Conservation (phyloP, 345 rosid genomes). For the Gossypium stocksii region DNA sequence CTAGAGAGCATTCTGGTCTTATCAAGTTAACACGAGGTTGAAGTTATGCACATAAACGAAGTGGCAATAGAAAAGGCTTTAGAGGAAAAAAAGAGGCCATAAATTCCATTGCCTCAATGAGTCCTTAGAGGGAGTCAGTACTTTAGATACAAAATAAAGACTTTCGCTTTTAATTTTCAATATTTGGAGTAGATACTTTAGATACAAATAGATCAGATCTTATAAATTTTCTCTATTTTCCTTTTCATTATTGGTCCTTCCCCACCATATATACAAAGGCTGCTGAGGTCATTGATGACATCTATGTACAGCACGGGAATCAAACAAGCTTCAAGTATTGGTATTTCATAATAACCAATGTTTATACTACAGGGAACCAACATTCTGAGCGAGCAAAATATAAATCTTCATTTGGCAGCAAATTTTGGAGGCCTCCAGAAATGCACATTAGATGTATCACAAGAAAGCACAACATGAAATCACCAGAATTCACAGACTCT, state of each 20-base stretch:
- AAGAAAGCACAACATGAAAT: slow-evolving; percentile 23
- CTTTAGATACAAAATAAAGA: neutral
- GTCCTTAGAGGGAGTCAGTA: neutral
- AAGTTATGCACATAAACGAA: neutral
- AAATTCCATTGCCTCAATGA: neutral
- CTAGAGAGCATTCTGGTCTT: neutral
- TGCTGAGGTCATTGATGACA: slow-evolving; percentile 31
- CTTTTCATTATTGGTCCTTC: neutral
- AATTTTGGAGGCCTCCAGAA: slow-evolving; percentile 17
- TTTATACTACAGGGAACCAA: slow-evolving; percentile 22
- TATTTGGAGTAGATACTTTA: too few relatives aligned
- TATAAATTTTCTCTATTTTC: neutral
- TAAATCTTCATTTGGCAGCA: slow-evolving; percentile 24
- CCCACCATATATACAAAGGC: slow-evolving; percentile 36
- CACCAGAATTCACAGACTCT: slow-evolving; percentile 33
- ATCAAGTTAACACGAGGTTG: neutral
- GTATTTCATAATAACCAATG: slow-evolving; percentile 32
- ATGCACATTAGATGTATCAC: slow-evolving; percentile 26
- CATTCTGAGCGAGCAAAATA: slow-evolving; percentile 24
- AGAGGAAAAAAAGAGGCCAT: neutral
- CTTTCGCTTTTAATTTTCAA: neutral
- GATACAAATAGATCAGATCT: neutral
- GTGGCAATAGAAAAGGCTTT: neutral
- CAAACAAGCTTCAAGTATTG: slow-evolving; percentile 30
- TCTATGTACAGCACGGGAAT: slow-evolving; percentile 40